phyloP scores from a whole-genome alignment of 1,284 basidiomycete genomes.

The Trichosporon inkin region DNA sequence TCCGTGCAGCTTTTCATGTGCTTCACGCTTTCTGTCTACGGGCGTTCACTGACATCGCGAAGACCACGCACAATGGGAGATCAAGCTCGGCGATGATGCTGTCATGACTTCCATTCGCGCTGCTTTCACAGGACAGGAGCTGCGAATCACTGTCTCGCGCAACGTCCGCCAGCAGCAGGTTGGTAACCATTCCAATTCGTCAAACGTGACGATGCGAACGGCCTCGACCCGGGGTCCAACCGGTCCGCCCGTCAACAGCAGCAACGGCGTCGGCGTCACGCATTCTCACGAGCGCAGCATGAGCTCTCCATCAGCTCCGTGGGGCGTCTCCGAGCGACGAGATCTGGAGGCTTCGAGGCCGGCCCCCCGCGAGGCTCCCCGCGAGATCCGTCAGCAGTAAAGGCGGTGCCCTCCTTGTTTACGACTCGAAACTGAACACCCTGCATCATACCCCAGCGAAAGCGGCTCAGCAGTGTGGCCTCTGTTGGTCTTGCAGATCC shows the following conservation, averaged over 20 bases:
- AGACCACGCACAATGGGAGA: conserved; percentile 49
- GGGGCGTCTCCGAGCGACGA: conserved; percentile 11
- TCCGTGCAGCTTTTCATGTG: neutral
- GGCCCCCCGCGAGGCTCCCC: neutral
- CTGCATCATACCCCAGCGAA: conserved; percentile 2
- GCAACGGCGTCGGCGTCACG: neutral
- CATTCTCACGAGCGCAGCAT: conserved; percentile 19
- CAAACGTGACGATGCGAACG: conserved; percentile 19
- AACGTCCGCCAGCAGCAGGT: neutral
- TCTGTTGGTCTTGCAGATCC: neutral
- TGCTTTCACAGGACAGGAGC: conserved; percentile 37
- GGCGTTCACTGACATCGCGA: conserved; percentile 11
- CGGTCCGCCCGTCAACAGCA: conserved; percentile 1
- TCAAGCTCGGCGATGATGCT: conserved; percentile 45
- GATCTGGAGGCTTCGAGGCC: conserved; percentile 8
- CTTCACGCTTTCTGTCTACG: neutral
- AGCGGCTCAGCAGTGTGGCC: conserved; percentile 8
- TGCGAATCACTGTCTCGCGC: conserved; percentile 32
- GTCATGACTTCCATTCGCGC: conserved; percentile 37
- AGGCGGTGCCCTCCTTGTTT: neutral
- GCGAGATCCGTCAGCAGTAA: conserved; percentile 6
- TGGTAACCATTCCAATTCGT: conserved; percentile 11
- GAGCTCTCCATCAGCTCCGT: conserved; percentile 8
- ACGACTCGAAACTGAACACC: conserved; percentile 3
- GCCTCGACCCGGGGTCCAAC: conserved; percentile 13